Evolutionary conservation across 345 rosid genomes (phyloP).

Genomic region (Tarenaya hassleriana): DNA sequence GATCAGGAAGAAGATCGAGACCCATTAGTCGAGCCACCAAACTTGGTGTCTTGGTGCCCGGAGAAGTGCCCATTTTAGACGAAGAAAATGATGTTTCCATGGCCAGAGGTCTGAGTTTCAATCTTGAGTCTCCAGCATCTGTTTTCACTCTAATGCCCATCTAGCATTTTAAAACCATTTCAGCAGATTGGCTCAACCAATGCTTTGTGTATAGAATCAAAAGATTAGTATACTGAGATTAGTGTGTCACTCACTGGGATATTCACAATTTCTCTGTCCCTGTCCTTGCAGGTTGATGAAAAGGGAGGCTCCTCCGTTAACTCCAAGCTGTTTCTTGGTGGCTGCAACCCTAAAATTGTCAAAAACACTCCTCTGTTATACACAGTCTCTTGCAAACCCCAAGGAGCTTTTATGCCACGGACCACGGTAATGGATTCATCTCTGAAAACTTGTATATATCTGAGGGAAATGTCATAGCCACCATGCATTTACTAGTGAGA

Average conservation of each 20-base stretch:
- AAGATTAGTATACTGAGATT: neutral
- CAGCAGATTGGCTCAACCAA: neutral
- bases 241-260: conserved; percentile 43
- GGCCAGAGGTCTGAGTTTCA: conserved; percentile 23
- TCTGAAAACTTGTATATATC: too few species aligned
- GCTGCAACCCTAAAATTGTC: conserved; percentile 40
- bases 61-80: conserved; percentile 57
- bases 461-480: too few species aligned
- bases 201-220: neutral
- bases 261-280: too few species aligned
- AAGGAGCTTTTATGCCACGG: too few species aligned
- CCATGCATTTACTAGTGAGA: too few species aligned
- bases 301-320: conserved; percentile 39
- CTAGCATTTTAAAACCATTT: conserved; percentile 31
- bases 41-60: conserved; percentile 71
- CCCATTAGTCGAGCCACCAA: conserved; percentile 94
- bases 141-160: conserved; percentile 60
- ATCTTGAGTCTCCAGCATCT: conserved; percentile 21
- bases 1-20: conserved; percentile 74
- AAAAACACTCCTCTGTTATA: neutral
- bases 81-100: conserved; percentile 31
- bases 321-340: conserved; percentile 68
- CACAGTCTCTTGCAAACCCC: neutral
- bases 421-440: too few species aligned
- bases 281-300: conserved; percentile 28